phyloP scores from a whole-genome alignment of 805 yeast genomes.

The Metschnikowia lachancei region DNA sequence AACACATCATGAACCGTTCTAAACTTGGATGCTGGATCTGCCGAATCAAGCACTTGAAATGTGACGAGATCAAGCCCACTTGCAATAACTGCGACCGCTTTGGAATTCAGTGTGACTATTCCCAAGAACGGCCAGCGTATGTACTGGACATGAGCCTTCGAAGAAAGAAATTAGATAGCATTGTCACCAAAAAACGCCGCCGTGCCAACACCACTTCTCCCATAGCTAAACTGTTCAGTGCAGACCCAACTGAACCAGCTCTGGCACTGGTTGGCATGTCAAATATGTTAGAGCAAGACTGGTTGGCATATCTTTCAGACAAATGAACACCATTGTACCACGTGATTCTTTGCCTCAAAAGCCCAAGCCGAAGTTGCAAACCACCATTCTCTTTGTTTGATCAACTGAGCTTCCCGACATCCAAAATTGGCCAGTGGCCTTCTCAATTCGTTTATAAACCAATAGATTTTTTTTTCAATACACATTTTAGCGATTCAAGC shows the following conservation, averaged over 20 bases:
- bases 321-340: background rate
- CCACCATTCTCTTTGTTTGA: too few relatives aligned
- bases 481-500: too few relatives aligned
- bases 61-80: conserved; percentile 40
- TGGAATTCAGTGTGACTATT: conserved; percentile 44
- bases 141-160: conserved; percentile 35
- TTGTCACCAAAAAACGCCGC: conserved; percentile 20
- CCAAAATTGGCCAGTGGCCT: too few relatives aligned
- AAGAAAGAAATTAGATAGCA: conserved; percentile 33
- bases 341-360: too few relatives aligned
- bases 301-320: background rate
- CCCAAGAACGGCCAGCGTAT: conserved; percentile 37
- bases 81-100: conserved; percentile 39
- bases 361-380: too few relatives aligned
- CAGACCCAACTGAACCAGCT: background rate
- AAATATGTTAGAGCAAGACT: background rate
- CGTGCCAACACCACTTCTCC: background rate
- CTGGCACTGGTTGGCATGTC: background rate
- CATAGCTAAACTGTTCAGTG: background rate
- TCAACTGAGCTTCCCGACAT: too few relatives aligned
- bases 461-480: too few relatives aligned
- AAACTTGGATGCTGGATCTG: conserved; percentile 48
- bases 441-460: too few relatives aligned
- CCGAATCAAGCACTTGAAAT: conserved; percentile 44
- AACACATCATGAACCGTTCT: conserved; percentile 40